Percentiles rank a stretch among this genome's conserved stretches.
phyloP scores from a whole-genome alignment of 768 basidiomycete genomes.

The Lepiota venenata region DNA sequence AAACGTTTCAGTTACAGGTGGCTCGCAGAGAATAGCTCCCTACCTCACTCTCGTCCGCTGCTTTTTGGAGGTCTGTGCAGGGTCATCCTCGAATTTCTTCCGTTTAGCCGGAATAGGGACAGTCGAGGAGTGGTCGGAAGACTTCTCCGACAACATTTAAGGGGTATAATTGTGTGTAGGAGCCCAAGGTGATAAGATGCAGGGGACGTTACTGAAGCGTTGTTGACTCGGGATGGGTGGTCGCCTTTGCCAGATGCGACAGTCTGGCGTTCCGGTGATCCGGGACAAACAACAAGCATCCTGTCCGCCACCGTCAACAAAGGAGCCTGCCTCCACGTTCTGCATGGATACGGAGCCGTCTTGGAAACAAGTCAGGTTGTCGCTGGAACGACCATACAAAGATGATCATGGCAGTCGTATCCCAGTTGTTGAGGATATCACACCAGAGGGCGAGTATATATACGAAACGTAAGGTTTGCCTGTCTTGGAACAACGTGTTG shows the following conservation, averaged over 20 bases:
- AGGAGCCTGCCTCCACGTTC: conserved; percentile 2
- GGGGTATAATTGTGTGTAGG: background rate
- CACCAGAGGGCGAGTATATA: conserved; percentile 61
- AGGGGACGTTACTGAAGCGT: conserved; percentile 4
- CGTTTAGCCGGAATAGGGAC: conserved; percentile 42
- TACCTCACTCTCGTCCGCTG: conserved; percentile 77
- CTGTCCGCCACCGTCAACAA: background rate
- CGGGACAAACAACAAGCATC: conserved; percentile 8
- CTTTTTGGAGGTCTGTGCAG: conserved; percentile 54
- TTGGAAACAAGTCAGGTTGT: conserved; percentile 62
- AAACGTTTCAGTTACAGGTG: conserved; percentile 11
- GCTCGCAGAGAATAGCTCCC: conserved; percentile 15
- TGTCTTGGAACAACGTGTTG: conserved; percentile 5
- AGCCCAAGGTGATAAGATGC: background rate
- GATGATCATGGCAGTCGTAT: conserved; percentile 68
- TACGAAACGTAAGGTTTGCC: conserved; percentile 62
- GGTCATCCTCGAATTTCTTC: conserved; percentile 65
- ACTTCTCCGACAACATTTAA: conserved; percentile 36
- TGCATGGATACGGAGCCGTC: conserved; percentile 27
- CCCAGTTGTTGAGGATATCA: conserved; percentile 64
- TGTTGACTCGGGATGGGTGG: conserved; percentile 1
- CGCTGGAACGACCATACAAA: conserved; percentile 79
- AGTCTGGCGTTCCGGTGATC: conserved; percentile 2
- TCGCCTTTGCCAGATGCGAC: background rate
- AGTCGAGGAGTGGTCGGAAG: conserved; percentile 24